Conservation (phyloP, 352 stramenopile genomes). For the Sclerospora graminicola region DNA sequence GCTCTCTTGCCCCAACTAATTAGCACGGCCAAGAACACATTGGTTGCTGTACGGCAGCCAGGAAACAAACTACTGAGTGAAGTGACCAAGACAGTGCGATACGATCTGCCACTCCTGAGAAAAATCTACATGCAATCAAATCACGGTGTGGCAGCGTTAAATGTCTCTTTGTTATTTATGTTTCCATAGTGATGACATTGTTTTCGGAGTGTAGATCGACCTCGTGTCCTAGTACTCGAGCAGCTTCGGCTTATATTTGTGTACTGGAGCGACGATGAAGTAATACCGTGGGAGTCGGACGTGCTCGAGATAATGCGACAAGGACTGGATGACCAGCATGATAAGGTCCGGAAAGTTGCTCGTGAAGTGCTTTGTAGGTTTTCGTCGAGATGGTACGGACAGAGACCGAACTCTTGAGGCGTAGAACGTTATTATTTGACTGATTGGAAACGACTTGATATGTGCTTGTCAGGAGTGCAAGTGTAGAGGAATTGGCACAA, state of each 20-base stretch:
- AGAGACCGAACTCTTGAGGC: neutral
- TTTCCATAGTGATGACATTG: neutral
- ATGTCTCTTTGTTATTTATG: neutral
- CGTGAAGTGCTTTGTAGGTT: conserved; percentile 41
- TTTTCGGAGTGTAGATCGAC: conserved; percentile 28
- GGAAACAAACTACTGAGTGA: conserved; percentile 36
- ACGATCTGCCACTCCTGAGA: conserved; percentile 40
- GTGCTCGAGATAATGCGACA: conserved; percentile 38
- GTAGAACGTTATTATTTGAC: neutral
- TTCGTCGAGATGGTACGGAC: conserved; percentile 33
- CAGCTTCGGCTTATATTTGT: conserved; percentile 46
- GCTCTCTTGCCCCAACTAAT: conserved; percentile 36
- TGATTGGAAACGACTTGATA: neutral
- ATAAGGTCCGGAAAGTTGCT: conserved; percentile 27
- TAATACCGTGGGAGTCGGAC: conserved; percentile 33
- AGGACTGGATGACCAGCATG: conserved; percentile 35
- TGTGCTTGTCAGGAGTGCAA: conserved; percentile 30
- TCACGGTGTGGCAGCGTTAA: conserved; percentile 25
- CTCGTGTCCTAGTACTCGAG: conserved; percentile 39
- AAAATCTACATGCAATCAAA: conserved; percentile 30
- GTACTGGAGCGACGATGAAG: conserved; percentile 40
- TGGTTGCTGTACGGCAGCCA: conserved; percentile 37
- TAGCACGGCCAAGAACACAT: conserved; percentile 41
- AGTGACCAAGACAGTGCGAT: conserved; percentile 47
- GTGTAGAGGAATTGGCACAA: conserved; percentile 33